phyloP scores from a whole-genome alignment of 257 asterid genomes.

The Solanum sitiens region DNA sequence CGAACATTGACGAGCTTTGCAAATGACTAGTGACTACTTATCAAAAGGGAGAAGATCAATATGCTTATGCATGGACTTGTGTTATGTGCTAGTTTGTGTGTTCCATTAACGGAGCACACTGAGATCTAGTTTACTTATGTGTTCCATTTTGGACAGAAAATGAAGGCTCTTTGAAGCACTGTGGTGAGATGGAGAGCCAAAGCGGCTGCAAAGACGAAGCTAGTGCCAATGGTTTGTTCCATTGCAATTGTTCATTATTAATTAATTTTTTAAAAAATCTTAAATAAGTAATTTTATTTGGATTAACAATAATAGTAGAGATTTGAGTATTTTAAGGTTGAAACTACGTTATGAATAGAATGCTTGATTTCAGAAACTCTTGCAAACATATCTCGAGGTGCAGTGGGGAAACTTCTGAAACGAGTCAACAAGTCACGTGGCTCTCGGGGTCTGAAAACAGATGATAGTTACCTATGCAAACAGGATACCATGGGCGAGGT shows the following conservation, averaged over 20 bases:
- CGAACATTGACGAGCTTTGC: neutral
- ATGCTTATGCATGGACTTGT: neutral
- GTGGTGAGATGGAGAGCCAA: neutral
- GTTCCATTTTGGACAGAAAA: slow-evolving; percentile 21
- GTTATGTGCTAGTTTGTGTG: neutral
- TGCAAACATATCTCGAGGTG: slow-evolving; percentile 50
- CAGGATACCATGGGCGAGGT: slow-evolving; percentile 32
- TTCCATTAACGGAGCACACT: neutral
- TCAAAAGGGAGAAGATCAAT: neutral
- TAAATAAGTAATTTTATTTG: neutral
- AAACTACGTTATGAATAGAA: neutral
- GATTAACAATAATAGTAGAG: neutral
- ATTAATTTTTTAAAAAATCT: neutral
- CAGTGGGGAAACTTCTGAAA: slow-evolving; percentile 54
- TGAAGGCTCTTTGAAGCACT: slow-evolving; percentile 13
- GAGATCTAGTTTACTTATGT: neutral
- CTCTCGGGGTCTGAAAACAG: slow-evolving; percentile 35
- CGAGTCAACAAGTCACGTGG: slow-evolving; percentile 32
- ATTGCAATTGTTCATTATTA: neutral
- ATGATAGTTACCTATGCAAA: slow-evolving; percentile 40
- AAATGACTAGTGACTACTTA: neutral
- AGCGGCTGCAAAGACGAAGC: slow-evolving; percentile 6
- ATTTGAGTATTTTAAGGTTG: neutral
- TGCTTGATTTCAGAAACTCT: slow-evolving; percentile 51
- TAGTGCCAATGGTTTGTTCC: slow-evolving; percentile 43